phyloP scores from a whole-genome alignment of 495 filamentous ascomycete genomes.

The Parmelia sp. region DNA sequence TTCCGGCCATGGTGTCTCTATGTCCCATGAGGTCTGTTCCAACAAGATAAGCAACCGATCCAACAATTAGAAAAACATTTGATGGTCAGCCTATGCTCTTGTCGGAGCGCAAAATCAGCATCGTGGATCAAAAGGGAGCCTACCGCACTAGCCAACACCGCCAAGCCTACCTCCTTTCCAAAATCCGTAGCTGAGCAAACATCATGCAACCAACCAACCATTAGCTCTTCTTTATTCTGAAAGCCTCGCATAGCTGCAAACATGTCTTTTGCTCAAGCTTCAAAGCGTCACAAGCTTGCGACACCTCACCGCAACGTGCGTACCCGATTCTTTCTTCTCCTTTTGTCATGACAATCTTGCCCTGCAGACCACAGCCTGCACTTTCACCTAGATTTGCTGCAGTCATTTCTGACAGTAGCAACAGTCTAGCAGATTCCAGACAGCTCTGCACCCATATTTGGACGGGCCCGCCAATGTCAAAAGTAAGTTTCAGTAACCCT shows the following conservation, averaged over 20 bases:
- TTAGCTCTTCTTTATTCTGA: conserved; percentile 1
- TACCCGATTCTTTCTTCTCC: background rate
- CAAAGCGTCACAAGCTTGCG: background rate
- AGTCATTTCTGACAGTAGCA: background rate
- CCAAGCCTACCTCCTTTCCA: background rate
- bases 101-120: background rate
- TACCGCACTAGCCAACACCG: background rate
- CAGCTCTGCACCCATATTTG: background rate
- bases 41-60: no score
- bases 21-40: no score
- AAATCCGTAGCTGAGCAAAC: background rate
- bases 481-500: background rate
- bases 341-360: background rate
- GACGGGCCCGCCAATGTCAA: background rate
- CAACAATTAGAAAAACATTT: no score
- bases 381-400: background rate
- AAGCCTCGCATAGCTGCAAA: background rate
- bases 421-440: background rate
- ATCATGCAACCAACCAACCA: conserved; percentile 6
- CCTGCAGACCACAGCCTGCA: background rate
- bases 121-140: background rate
- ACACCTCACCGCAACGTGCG: background rate
- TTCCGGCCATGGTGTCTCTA: background rate
- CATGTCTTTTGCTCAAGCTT: background rate
- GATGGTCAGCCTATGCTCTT: background rate